Conservation (phyloP, 2,329 filamentous ascomycete genomes). For the Zarea fungicola region DNA sequence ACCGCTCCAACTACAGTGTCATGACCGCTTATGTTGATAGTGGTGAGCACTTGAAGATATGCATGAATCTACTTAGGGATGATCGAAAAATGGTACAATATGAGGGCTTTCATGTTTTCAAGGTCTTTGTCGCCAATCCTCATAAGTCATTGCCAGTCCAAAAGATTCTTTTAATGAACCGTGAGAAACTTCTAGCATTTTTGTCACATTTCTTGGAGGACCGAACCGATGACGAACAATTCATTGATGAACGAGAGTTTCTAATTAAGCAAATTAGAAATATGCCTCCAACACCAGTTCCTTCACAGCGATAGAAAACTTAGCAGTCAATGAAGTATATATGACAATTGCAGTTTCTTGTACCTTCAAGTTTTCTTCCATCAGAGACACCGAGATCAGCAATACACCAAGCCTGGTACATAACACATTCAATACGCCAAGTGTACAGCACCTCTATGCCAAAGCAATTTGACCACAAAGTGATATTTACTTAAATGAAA, state of each 20-base stretch:
- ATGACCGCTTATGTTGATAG: conserved; percentile 97
- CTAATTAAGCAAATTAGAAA: conserved; percentile 87
- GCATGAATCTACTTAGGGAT: conserved; percentile 94
- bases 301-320: conserved; percentile 38
- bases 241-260: conserved; percentile 96
- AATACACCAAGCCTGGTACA: too few species aligned
- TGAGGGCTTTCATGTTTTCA: conserved; percentile 98
- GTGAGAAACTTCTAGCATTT: conserved; percentile 84
- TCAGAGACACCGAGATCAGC: too few species aligned
- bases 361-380: too few species aligned
- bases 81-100: conserved; percentile 99
- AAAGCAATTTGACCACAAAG: not conserved
- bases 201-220: conserved; percentile 90
- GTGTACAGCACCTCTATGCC: not conserved
- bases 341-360: too few species aligned
- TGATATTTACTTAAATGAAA: not conserved
- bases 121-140: conserved; percentile 97
- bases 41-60: conserved; percentile 93
- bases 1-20: conserved; percentile 93
- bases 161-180: conserved; percentile 93
- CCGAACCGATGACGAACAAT: conserved; percentile 94
- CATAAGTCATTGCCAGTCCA: conserved; percentile 97
- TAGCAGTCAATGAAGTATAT: not conserved
- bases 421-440: too few species aligned
- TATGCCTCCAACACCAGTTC: conserved; percentile 55